Conservation (phyloP, 2,329 filamentous ascomycete species). For the Diplocarpon rosae region DNA sequence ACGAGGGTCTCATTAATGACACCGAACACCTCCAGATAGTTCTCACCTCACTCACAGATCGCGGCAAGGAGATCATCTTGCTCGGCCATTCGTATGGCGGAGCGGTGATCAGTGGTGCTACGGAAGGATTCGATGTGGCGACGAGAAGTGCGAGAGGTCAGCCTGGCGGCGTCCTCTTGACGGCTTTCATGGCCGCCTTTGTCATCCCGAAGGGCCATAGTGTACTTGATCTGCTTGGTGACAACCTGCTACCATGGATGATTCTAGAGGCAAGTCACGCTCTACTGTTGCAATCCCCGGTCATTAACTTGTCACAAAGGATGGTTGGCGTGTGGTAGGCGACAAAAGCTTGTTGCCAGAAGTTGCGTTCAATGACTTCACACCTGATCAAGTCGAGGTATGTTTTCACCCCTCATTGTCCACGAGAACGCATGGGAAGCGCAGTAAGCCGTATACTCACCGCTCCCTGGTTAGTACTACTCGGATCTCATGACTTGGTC, state of each 20-base stretch:
- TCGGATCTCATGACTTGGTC: neutral
- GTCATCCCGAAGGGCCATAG: slow-evolving; percentile 2
- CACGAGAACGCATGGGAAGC: too few relatives aligned
- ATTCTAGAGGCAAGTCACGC: neutral
- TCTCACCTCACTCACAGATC: slow-evolving; percentile 7
- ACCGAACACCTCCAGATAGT: neutral
- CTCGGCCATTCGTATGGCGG: slow-evolving; percentile 32
- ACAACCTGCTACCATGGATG: neutral
- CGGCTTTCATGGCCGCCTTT: slow-evolving; percentile 10
- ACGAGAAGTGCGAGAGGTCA: slow-evolving; percentile 5
- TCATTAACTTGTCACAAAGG: neutral
- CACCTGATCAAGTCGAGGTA: neutral
- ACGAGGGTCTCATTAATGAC: neutral
- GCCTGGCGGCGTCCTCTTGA: slow-evolving; percentile 10
- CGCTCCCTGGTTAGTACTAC: neutral
- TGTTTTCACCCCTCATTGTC: too few relatives aligned
- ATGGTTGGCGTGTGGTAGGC: neutral
- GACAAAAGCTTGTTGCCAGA: neutral
- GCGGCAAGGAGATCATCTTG: slow-evolving; percentile 29
- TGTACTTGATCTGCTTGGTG: neutral
- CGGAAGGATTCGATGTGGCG: slow-evolving; percentile 6
- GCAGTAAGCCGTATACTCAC: too few relatives aligned
- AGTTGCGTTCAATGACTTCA: neutral
- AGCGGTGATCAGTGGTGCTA: slow-evolving; percentile 20
- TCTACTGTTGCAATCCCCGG: neutral